Percentiles rank a stretch among this genome's conserved stretches.
phyloP scores from a whole-genome alignment of 2,329 filamentous ascomycete genomes.

The Diaporthe ilicicola region DNA sequence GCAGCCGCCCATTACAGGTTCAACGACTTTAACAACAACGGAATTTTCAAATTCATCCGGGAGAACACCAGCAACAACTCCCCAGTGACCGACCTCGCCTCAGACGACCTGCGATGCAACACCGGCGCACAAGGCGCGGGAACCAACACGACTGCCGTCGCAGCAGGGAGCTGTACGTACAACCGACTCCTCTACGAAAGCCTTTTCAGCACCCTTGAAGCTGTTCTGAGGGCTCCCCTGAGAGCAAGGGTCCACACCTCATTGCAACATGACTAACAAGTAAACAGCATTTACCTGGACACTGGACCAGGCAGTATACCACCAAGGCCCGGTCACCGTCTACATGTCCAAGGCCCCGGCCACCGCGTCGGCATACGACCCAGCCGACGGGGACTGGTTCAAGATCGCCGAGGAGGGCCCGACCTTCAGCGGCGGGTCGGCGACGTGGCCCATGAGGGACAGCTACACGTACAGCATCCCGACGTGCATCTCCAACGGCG shows the following conservation, averaged over 20 bases:
- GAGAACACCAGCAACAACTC: conserved; percentile 59
- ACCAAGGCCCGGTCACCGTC: conserved; percentile 52
- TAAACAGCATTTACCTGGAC: conserved; percentile 46
- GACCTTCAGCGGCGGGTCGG: conserved; percentile 42
- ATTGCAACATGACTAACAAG: background rate
- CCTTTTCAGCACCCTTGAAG: background rate
- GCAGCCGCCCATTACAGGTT: conserved; percentile 53
- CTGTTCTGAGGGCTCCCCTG: background rate
- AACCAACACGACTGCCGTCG: conserved; percentile 46
- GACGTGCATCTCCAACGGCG: conserved; percentile 25
- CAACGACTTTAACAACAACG: conserved; percentile 46
- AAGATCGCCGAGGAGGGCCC: conserved; percentile 38
- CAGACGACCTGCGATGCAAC: conserved; percentile 53
- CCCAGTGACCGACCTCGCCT: conserved; percentile 51
- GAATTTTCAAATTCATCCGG: conserved; percentile 51
- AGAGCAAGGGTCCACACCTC: no score
- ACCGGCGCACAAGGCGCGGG: conserved; percentile 45
- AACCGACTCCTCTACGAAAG: no score
- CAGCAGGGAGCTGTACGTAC: conserved; percentile 44
- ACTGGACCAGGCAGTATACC: conserved; percentile 51
- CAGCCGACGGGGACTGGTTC: conserved; percentile 28
- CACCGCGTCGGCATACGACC: conserved; percentile 15
- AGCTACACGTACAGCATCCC: conserved; percentile 47
- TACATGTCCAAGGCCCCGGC: conserved; percentile 39
- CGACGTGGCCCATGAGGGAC: conserved; percentile 52